These are phyloP conservation scores for Chloromonas sp. DNA, from an alignment of 163 green algal genomes.

Conservation along the genomic window DNA sequence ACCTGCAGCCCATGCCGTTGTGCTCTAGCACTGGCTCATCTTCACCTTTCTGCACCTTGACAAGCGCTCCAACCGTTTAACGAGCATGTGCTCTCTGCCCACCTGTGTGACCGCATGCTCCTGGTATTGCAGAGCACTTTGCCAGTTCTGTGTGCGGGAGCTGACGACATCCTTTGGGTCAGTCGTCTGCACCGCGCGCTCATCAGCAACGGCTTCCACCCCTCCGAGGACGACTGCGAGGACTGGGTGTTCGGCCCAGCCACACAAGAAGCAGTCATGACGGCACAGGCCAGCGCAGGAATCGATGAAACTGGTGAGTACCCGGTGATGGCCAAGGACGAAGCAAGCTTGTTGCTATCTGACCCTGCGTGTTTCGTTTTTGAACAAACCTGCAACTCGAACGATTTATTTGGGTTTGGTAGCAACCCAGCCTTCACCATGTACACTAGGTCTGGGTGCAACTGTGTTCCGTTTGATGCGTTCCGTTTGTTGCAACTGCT, in stretches of 20 bases:
- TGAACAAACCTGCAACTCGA: neutral
- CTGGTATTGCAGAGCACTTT: too few species aligned
- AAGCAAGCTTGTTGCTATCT: neutral
- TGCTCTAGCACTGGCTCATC: too few species aligned
- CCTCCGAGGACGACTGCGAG: slow-evolving; percentile 71
- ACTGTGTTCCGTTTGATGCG: too few species aligned
- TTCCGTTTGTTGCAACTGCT: too few species aligned
- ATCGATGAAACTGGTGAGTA: slow-evolving; percentile 52
- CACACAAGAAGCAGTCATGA: slow-evolving; percentile 64
- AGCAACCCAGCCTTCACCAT: neutral
- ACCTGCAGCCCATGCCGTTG: too few species aligned
- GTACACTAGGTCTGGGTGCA: too few species aligned
- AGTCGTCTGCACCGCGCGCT: slow-evolving; percentile 55
- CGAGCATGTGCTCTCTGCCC: too few species aligned
- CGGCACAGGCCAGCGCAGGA: slow-evolving; percentile 61
- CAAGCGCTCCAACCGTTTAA: too few species aligned
- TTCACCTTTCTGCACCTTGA: too few species aligned
- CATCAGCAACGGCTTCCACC: slow-evolving; percentile 52
- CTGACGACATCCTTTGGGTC: slow-evolving; percentile 12
- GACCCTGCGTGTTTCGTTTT: neutral
- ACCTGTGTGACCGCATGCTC: too few species aligned
- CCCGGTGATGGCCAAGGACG: neutral
- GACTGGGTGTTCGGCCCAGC: slow-evolving; percentile 67
- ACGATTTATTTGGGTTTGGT: neutral
- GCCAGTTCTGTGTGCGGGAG: neutral